Evolutionary conservation across 1,284 basidiomycete genomes (phyloP).

Genomic region (Neonothopanus nambi): DNA sequence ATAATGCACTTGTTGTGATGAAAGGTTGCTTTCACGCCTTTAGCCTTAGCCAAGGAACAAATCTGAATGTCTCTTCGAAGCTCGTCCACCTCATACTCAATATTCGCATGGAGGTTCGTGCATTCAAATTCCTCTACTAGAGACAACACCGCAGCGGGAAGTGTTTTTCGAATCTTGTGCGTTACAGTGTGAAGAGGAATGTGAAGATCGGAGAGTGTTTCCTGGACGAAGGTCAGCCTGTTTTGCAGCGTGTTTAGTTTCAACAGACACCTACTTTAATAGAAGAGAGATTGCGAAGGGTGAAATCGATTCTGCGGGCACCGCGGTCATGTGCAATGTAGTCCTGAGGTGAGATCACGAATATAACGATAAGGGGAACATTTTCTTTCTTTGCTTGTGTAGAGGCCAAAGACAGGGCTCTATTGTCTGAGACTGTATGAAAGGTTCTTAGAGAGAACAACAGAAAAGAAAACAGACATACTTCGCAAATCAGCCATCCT

Average conservation of each 20-base stretch:
- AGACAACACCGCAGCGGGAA: conserved; percentile 58
- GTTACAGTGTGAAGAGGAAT: conserved; percentile 75
- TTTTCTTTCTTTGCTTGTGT: conserved; percentile 57
- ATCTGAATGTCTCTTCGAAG: conserved; percentile 78
- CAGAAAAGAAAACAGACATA: conserved; percentile 33
- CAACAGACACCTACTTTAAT: conserved; percentile 52
- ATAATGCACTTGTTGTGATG: conserved; percentile 85
- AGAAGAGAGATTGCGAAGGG: conserved; percentile 71
- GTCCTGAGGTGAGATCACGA: conserved; percentile 83
- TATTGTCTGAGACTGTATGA: conserved; percentile 80
- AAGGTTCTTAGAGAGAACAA: conserved; percentile 8
- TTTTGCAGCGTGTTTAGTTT: background rate
- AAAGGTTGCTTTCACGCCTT: conserved; percentile 60
- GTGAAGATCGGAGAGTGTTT: conserved; percentile 59
- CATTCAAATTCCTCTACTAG: conserved; percentile 54
- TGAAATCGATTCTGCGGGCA: conserved; percentile 82
- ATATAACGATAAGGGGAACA: conserved; percentile 77
- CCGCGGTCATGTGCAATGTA: conserved; percentile 83
- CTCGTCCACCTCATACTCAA: conserved; percentile 94
- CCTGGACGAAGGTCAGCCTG: conserved; percentile 34
- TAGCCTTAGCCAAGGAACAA: conserved; percentile 54
- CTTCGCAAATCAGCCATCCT: conserved; percentile 86
- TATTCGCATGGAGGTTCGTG: conserved; percentile 74
- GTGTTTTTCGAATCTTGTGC: conserved; percentile 53
- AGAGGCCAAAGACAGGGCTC: conserved; percentile 76